Base-by-base conservation (phyloP, 129 eudicot species). In the Flaveria robusta region DNA sequence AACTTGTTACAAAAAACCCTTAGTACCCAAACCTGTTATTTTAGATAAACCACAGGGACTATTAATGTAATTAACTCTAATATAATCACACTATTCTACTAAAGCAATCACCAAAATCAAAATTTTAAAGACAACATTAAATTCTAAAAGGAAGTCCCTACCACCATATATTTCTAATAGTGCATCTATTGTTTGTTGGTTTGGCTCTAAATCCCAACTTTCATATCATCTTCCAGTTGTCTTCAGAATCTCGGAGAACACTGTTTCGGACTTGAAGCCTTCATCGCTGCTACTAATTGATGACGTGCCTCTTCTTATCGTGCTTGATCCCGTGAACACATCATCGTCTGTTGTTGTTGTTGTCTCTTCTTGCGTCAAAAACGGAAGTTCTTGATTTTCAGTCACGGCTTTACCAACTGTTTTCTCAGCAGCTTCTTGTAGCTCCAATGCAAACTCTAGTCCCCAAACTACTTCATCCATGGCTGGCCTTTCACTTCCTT, bases 1-100 rank as follows among this genome's bases (percentile, higher is more conserved):
- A n/a, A n/a, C n/a, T n/a, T n/a, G n/a, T n/a, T n/a, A n/a, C n/a
- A n/a, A n/a, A n/a, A n/a, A n/a, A n/a, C n/a, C n/a, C n/a, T n/a
- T n/a, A n/a, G 77, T 87, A 83, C 18, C 75, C 81, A 23, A 82
- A 83, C 7, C 83, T 85, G n/a, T n/a, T n/a, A n/a, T n/a, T n/a
- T n/a, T n/a, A n/a, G n/a, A n/a, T n/a, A n/a, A n/a, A n/a, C n/a
- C n/a, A n/a, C n/a, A n/a, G n/a, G n/a, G n/a, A n/a, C n/a, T n/a
- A n/a, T n/a, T n/a, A n/a, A n/a, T n/a, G n/a, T n/a, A n/a, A n/a
- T n/a, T n/a, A n/a, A n/a, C n/a, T n/a, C n/a, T n/a, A n/a, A n/a
- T n/a, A n/a, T n/a, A n/a, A n/a, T n/a, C n/a, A n/a, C 78, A 60
- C 60, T 26, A 62, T 62, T 23, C 58, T 74, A 42, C 14, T 16